Percentiles rank a stretch among this genome's conserved stretches.
Evolutionary conservation across 2,329 filamentous ascomycete species (phyloP).

Genomic region (Sclerotinia trifoliorum): DNA sequence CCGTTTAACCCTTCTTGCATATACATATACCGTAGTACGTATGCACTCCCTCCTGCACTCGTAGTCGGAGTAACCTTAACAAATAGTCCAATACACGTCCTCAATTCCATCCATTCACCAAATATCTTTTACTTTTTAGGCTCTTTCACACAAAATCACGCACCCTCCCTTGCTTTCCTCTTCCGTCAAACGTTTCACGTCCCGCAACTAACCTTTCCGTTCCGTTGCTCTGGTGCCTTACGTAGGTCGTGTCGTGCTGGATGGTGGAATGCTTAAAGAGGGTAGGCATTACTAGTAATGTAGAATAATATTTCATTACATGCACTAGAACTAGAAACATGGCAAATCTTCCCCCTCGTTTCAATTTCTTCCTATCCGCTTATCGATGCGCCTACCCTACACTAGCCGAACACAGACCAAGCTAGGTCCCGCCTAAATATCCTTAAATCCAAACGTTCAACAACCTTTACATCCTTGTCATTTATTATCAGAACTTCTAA

Average conservation of each 20-base stretch:
- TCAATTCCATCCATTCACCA: neutral
- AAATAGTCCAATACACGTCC: neutral
- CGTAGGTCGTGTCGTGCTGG: neutral
- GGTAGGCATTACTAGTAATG: neutral
- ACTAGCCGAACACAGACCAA: neutral
- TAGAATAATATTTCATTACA: neutral
- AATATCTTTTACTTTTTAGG: neutral
- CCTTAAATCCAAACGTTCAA: neutral
- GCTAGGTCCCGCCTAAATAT: neutral
- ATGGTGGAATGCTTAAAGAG: conserved; percentile 1
- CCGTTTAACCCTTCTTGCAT: conserved; percentile 19
- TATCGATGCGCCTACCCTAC: neutral
- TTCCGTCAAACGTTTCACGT: conserved; percentile 13
- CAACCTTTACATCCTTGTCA: neutral
- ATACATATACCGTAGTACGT: neutral
- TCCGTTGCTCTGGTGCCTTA: neutral
- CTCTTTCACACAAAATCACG: conserved; percentile 4
- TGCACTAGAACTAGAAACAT: conserved; percentile 8
- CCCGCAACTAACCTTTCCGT: conserved; percentile 3
- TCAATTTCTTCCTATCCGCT: conserved; percentile 16
- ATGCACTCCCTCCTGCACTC: neutral
- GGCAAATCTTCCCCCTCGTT: conserved; percentile 15
- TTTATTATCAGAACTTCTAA: neutral
- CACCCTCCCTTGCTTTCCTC: conserved; percentile 16
- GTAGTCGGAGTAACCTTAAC: neutral